Evolutionary conservation across 2,329 filamentous ascomycete genomes (phyloP).

Genomic region (Aspergillus glaucus): DNA sequence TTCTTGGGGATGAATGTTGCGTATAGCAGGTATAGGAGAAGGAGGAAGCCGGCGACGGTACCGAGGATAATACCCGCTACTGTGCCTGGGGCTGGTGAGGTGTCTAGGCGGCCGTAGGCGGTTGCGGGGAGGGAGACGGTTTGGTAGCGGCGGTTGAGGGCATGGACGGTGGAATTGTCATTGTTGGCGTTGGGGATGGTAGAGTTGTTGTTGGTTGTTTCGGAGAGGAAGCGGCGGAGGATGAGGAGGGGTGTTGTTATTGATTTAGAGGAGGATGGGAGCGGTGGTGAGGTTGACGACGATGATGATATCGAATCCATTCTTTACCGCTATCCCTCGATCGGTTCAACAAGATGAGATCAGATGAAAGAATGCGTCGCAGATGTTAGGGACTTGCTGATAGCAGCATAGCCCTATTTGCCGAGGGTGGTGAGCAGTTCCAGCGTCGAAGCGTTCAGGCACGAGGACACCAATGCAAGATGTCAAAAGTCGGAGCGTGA

Average conservation of each 20-base stretch:
- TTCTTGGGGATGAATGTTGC: slow-evolving; percentile 32
- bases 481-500: background rate
- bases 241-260: background rate
- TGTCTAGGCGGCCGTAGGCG: slow-evolving; percentile 48
- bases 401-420: background rate
- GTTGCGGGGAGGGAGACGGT: slow-evolving; percentile 53
- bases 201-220: background rate
- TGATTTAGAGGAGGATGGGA: background rate
- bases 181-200: slow-evolving; percentile 3
- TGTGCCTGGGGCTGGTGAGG: slow-evolving; percentile 50
- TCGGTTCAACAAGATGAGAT: background rate
- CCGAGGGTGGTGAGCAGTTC: background rate
- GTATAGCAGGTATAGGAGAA: slow-evolving; percentile 50
- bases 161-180: background rate
- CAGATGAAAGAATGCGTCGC: too few species aligned
- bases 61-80: slow-evolving; percentile 54
- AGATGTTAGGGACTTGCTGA: too few species aligned
- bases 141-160: slow-evolving; percentile 19
- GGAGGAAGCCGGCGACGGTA: slow-evolving; percentile 45
- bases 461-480: too few species aligned
- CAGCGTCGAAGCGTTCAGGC: too few species aligned
- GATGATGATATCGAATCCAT: background rate
- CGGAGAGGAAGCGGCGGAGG: background rate
- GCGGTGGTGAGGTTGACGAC: background rate
- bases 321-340: background rate